Percentiles rank a stretch among this genome's conserved stretches.
Evolutionary conservation across 2,329 filamentous ascomycete species (phyloP).

Genomic region (Graphilbum fragrans): DNA sequence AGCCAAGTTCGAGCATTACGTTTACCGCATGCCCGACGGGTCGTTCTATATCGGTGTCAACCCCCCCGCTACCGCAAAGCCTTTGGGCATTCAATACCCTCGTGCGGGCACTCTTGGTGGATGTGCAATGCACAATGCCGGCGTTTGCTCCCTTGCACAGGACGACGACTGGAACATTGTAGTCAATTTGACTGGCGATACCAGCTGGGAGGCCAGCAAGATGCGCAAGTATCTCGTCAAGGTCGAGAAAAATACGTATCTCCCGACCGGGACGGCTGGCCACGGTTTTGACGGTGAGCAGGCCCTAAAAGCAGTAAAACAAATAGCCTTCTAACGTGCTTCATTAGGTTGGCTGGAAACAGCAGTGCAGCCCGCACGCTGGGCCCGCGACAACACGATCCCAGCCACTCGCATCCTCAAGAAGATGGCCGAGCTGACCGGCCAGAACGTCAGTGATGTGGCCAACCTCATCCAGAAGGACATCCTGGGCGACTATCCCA

Average conservation of each 20-base stretch:
- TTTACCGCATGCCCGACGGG: constrained; percentile 23
- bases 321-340: neutral
- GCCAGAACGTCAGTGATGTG: constrained; percentile 18
- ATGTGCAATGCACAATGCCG: constrained; percentile 22
- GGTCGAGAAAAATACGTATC: constrained; percentile 42
- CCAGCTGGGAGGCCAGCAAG: constrained; percentile 31
- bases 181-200: constrained; percentile 27
- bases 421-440: constrained; percentile 37
- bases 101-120: constrained; percentile 24
- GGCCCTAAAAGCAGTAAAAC: too few relatives aligned
- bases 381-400: constrained; percentile 1
- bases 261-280: constrained; percentile 18
- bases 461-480: constrained; percentile 8
- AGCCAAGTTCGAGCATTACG: constrained; percentile 37
- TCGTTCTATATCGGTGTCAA: constrained; percentile 19
- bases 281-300: constrained; percentile 47
- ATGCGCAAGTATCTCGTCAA: constrained; percentile 45
- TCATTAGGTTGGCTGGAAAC: constrained; percentile 29
- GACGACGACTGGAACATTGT: constrained; percentile 29
- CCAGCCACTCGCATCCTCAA: constrained; percentile 27
- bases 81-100: constrained; percentile 24
- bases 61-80: constrained; percentile 19
- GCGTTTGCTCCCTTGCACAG: constrained; percentile 25
- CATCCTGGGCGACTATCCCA: constrained; percentile 7
- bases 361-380: constrained; percentile 5